phyloP scores from a whole-genome alignment of 495 filamentous ascomycete genomes.

The Aspergillus nidulans region DNA sequence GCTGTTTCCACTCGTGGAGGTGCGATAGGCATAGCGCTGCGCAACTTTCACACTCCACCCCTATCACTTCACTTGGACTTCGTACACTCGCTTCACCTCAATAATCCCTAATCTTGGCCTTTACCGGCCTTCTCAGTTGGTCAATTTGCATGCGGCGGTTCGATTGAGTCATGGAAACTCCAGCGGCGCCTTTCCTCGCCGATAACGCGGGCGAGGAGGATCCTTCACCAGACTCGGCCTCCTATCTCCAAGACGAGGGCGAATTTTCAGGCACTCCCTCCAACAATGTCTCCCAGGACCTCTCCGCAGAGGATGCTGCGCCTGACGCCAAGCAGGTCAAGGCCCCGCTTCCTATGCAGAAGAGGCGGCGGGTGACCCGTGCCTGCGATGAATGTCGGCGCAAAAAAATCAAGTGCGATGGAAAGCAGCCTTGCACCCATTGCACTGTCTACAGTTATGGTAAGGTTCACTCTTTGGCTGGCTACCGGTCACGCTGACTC shows the following conservation, averaged over 20 bases:
- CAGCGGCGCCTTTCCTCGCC: slow-evolving; percentile 16
- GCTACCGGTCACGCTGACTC: slow-evolving; percentile 6
- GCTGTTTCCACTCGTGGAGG: slow-evolving; percentile 22
- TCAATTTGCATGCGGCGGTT: slow-evolving; percentile 16
- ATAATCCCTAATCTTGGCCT: no score
- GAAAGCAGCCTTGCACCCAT: slow-evolving; percentile 95
- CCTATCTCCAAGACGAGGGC: slow-evolving; percentile 27
- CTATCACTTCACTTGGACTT: not conserved
- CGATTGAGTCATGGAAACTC: slow-evolving; percentile 18
- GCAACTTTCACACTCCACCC: slow-evolving; percentile 13
- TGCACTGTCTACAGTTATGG: slow-evolving; percentile 98
- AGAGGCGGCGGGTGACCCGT: slow-evolving; percentile 81
- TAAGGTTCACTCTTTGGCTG: slow-evolving; percentile 42
- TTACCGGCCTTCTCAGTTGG: not conserved
- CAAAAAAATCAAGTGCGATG: slow-evolving; percentile 99
- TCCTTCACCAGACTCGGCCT: slow-evolving; percentile 16
- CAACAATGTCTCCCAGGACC: slow-evolving; percentile 22
- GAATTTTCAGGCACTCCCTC: slow-evolving; percentile 20
- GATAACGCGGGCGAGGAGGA: slow-evolving; percentile 38
- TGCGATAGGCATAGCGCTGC: slow-evolving; percentile 16
- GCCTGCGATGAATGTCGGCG: slow-evolving; percentile 94
- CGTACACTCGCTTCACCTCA: not conserved
- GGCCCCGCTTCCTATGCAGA: slow-evolving; percentile 63
- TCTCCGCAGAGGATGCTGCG: slow-evolving; percentile 8
- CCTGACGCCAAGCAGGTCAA: slow-evolving; percentile 31